A percentile compares a stretch with the other conserved stretches of the same genome.
phyloP scores from a whole-genome alignment of 768 basidiomycete species.

The Leccinellum luteum region DNA sequence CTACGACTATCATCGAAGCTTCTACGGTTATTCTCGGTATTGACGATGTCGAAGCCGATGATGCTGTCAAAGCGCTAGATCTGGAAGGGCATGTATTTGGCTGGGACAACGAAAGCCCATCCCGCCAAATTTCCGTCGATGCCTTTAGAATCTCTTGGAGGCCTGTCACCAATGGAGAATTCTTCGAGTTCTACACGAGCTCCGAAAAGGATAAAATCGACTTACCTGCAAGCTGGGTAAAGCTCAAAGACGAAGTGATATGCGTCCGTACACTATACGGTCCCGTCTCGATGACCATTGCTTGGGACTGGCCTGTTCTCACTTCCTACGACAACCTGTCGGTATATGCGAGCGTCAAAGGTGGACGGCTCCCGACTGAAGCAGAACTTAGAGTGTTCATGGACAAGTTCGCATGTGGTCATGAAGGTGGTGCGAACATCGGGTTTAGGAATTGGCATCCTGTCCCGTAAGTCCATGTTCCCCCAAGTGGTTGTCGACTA shows the following conservation, averaged over 20 bases:
- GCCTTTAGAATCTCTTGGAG: constrained; percentile 79
- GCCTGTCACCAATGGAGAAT: constrained; percentile 88
- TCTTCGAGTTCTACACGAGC: constrained; percentile 59
- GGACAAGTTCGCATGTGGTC: constrained; percentile 69
- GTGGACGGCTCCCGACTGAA: constrained; percentile 93
- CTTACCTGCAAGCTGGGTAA: constrained; percentile 29
- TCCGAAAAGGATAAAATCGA: constrained; percentile 42
- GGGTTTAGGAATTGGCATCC: constrained; percentile 96
- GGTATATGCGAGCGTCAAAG: constrained; percentile 77
- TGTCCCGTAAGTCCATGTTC: constrained; percentile 60
- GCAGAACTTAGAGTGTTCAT: constrained; percentile 80
- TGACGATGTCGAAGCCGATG: constrained; percentile 76
- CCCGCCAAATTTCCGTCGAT: constrained; percentile 54
- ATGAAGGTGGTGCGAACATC: constrained; percentile 74
- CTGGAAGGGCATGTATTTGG: constrained; percentile 70
- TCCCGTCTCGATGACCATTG: constrained; percentile 71
- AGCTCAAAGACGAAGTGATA: constrained; percentile 10
- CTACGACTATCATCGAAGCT: constrained; percentile 57
- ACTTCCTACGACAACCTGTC: constrained; percentile 77
- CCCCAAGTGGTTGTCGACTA: neutral
- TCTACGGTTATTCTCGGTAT: constrained; percentile 69
- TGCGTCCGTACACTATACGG: constrained; percentile 88
- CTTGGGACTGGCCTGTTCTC: constrained; percentile 82
- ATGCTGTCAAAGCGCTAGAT: constrained; percentile 40
- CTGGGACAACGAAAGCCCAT: constrained; percentile 93